A percentile compares a stretch with the other conserved stretches of the same genome.
These are phyloP conservation scores for Paraleonurus japonicus DNA, from an alignment of 257 asterid species.

Conservation along the genomic window DNA sequence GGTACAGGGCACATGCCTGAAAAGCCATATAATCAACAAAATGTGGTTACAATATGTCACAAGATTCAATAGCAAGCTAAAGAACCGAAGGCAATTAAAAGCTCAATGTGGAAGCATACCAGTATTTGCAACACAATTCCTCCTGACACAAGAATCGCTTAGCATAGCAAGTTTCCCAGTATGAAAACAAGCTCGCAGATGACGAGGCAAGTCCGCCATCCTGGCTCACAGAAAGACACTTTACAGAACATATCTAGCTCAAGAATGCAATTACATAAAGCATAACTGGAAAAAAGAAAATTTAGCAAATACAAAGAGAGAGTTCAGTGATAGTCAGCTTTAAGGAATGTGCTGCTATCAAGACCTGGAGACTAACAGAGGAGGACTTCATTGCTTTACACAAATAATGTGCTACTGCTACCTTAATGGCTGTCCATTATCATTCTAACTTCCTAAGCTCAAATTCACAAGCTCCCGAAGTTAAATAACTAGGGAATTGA, in stretches of 20 bases:
- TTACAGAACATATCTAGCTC: slow-evolving; percentile 10
- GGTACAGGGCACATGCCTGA: slow-evolving; percentile 91
- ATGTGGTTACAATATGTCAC: slow-evolving; percentile 16
- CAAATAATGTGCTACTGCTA: background rate
- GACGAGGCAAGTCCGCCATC: slow-evolving; percentile 74
- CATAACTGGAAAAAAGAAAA: slow-evolving; percentile 3
- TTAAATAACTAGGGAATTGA: background rate
- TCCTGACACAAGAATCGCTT: slow-evolving; percentile 89
- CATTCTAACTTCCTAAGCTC: slow-evolving; percentile 1
- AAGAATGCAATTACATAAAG: slow-evolving; percentile 1
- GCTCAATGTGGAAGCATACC: slow-evolving; percentile 38
- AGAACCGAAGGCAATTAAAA: background rate
- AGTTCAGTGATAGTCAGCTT: background rate
- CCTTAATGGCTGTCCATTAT: background rate
- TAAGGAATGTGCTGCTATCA: background rate
- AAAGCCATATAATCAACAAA: slow-evolving; percentile 28
- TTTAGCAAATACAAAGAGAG: background rate
- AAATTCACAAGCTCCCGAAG: background rate
- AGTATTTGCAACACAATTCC: slow-evolving; percentile 92
- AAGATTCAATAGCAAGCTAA: slow-evolving; percentile 19
- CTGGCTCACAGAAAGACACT: slow-evolving; percentile 38
- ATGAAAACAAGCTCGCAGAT: slow-evolving; percentile 69
- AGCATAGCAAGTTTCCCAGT: slow-evolving; percentile 82
- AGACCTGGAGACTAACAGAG: background rate
- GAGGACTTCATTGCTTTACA: background rate